Base-by-base conservation (phyloP, 2,329 filamentous ascomycete species). In the Aspergillus versicolor region DNA sequence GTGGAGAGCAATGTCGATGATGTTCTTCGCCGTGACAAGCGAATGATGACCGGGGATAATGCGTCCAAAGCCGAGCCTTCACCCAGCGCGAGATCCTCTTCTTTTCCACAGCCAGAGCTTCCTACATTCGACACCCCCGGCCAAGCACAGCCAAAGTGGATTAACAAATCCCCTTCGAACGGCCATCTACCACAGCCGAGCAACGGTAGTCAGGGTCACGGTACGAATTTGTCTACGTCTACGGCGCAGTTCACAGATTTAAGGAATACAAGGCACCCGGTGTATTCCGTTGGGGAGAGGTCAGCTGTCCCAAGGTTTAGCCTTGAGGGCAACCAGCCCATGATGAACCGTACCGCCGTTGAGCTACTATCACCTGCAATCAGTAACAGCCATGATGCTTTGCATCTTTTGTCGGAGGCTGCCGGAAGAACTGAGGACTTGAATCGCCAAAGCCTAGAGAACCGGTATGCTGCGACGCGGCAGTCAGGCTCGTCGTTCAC, bases 401-500 rank as follows among this genome's bases (percentile, higher is more conserved):
- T 97, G 47, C 92, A 96, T 72, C 81, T 97, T 56, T 82, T 97
- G 15, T 95, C 95, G 70, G 92, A 96, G 76, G 93, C 92, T 19
- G 92, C 83, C 3, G 79, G 78, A 7, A 72, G 78, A 53, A 82
- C 78, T 17, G 79, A 77, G 57, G 78, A 81, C 61, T 70, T 81
- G 22, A 74, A 77, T 52, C 77, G 79, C 54, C 78, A 79, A 61
- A 75, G 77, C 51, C 73, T 79, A 19, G 76, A 76, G 66, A 83
- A 81, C 66, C 70, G 73, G 13, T 74, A 75, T 61, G 67, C 69
- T 52, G 67, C 72, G 54, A 67, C 72, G 11, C 69, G 71, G 43
- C 72, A 70, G 52, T 73, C 74, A 6, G 70, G 71, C 15, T 73
- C 74, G 1, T 76, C 75, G 13, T 76, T 76, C 46, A 72, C 70